These are phyloP conservation scores for Fraxinus velutina DNA, from an alignment of 305 asterid genomes.

Conservation along the genomic window DNA sequence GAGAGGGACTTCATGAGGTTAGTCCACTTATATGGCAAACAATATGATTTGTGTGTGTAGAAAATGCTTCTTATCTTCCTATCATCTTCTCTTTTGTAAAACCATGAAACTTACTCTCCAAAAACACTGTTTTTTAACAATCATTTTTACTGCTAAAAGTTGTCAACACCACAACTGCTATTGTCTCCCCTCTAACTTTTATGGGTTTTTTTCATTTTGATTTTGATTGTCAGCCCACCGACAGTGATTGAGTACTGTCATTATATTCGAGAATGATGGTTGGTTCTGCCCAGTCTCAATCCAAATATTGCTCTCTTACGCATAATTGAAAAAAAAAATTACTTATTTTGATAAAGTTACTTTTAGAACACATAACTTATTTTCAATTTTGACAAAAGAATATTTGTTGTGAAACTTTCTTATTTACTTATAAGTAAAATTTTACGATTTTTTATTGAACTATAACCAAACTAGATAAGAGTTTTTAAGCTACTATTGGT, in stretches of 20 bases:
- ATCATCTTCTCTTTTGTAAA: constrained; percentile 39
- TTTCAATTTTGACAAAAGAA: not conserved
- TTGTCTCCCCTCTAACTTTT: constrained; percentile 21
- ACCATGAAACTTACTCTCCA: constrained; percentile 29
- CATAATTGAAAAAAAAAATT: not conserved
- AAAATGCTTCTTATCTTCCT: constrained; percentile 75
- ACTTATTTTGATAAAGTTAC: not conserved
- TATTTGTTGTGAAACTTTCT: not conserved
- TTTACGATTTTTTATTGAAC: not conserved
- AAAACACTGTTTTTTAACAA: constrained; percentile 40
- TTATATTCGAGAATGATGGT: constrained; percentile 27
- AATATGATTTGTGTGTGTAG: constrained; percentile 49
- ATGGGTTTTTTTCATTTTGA: not conserved
- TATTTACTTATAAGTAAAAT: not conserved
- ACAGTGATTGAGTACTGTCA: constrained; percentile 14
- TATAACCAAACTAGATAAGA: not conserved
- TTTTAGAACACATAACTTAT: not conserved
- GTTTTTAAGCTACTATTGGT: not conserved
- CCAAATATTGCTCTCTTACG: constrained; percentile 11
- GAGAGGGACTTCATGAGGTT: not conserved
- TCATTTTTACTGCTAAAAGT: constrained; percentile 73
- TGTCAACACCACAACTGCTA: constrained; percentile 39
- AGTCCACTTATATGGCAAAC: constrained; percentile 79
- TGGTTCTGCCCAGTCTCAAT: constrained; percentile 21
- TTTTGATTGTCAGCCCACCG: constrained; percentile 18